Conservation (phyloP, 2,329 filamentous ascomycete species). For the Fusarium praegraminearum region DNA sequence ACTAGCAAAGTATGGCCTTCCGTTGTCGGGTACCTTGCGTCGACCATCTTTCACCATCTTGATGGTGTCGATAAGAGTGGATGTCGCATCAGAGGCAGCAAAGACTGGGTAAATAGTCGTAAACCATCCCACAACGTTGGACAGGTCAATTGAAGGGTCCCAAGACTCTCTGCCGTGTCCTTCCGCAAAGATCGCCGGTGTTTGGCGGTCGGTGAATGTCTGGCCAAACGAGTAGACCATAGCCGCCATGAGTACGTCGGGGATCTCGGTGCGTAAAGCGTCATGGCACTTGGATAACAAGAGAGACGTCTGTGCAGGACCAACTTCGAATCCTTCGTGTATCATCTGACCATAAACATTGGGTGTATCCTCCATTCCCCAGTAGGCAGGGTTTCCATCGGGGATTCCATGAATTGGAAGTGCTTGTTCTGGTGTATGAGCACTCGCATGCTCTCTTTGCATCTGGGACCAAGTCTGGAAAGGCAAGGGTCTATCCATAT, state of each 20-base stretch:
- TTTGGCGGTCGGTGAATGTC: constrained; percentile 47
- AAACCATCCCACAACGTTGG: constrained; percentile 56
- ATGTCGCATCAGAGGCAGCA: constrained; percentile 1
- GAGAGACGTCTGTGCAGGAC: constrained; percentile 22
- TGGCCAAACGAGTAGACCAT: constrained; percentile 47
- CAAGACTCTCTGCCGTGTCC: constrained; percentile 54
- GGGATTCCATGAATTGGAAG: constrained; percentile 28
- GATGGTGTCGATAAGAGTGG: constrained; percentile 23
- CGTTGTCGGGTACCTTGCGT: constrained; percentile 25
- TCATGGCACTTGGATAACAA: constrained; percentile 42
- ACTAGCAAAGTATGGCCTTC: constrained; percentile 39
- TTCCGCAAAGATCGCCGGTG: constrained; percentile 51
- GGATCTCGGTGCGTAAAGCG: constrained; percentile 49
- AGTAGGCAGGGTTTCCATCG: constrained; percentile 42
- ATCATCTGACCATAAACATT: constrained; percentile 44
- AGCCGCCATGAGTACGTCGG: constrained; percentile 53
- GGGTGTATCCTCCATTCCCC: constrained; percentile 38
- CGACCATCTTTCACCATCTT: constrained; percentile 41
- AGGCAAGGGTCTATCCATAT: constrained; percentile 33
- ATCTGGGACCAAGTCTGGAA: constrained; percentile 57
- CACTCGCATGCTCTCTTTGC: constrained; percentile 42
- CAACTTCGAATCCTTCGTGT: constrained; percentile 33
- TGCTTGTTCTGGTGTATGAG: constrained; percentile 43
- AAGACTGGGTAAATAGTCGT: constrained; percentile 52
- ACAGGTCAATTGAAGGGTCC: constrained; percentile 47